These are phyloP conservation scores for Astragalus membranaceus DNA, from an alignment of 306 rosid species.

Conservation along the genomic window DNA sequence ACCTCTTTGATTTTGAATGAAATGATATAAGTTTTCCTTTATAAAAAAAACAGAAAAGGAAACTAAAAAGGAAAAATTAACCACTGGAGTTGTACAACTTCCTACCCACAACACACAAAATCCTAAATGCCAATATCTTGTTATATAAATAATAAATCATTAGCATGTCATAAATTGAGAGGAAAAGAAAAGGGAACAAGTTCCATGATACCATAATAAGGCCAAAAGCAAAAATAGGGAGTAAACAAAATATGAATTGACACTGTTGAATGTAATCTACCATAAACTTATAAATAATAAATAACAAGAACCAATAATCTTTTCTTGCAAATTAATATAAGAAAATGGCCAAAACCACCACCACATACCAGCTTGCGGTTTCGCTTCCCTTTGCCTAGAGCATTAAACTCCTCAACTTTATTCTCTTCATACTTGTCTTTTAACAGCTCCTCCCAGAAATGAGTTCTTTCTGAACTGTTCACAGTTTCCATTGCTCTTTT, in stretches of 20 bases:
- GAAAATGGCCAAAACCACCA: neutral
- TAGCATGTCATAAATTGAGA: constrained; percentile 12
- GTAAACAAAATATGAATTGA: neutral
- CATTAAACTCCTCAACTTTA: constrained; percentile 77
- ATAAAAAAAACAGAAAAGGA: neutral
- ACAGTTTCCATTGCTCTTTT: constrained; percentile 41
- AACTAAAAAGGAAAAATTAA: neutral
- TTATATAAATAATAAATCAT: neutral
- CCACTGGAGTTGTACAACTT: neutral
- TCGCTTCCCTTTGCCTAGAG: constrained; percentile 96
- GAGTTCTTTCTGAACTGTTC: constrained; percentile 56
- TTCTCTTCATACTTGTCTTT: constrained; percentile 81
- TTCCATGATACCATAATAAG: neutral
- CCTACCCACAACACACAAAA: neutral
- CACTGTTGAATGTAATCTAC: neutral
- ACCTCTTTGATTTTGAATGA: too few species aligned
- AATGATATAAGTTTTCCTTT: too few species aligned
- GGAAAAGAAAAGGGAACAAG: neutral
- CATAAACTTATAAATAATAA: constrained; percentile 6
- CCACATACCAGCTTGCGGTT: constrained; percentile 79
- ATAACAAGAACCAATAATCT: neutral
- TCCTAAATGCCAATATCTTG: neutral
- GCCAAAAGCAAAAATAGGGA: neutral
- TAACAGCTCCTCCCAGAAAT: constrained; percentile 93
- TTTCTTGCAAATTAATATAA: neutral